These are phyloP conservation scores for Yarrowia sp. DNA, from an alignment of 805 yeast genomes.

Conservation along the genomic window DNA sequence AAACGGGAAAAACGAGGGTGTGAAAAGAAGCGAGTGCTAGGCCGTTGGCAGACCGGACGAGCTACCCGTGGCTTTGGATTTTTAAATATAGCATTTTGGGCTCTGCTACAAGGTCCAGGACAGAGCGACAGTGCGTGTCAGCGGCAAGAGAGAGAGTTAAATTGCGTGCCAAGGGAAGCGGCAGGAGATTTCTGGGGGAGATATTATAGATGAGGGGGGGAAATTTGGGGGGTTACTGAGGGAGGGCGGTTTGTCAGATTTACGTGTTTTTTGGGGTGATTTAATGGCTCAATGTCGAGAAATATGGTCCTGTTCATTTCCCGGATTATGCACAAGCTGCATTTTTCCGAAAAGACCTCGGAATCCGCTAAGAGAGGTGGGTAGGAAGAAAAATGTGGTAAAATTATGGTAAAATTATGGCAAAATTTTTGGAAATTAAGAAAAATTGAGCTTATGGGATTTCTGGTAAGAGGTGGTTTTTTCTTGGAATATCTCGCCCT, in stretches of 20 bases:
- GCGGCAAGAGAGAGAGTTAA: not conserved
- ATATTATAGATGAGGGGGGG: too few relatives aligned
- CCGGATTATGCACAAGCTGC: constrained; percentile 28
- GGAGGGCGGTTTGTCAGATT: too few relatives aligned
- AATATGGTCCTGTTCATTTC: not conserved
- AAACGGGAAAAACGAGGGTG: not conserved
- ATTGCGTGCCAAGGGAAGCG: not conserved
- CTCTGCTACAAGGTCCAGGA: not conserved
- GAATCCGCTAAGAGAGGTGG: not conserved
- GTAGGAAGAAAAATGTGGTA: too few relatives aligned
- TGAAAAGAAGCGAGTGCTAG: not conserved
- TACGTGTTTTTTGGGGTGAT: too few relatives aligned
- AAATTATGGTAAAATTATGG: too few relatives aligned
- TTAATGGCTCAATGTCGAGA: too few relatives aligned
- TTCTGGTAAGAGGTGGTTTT: too few relatives aligned
- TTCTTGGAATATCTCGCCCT: too few relatives aligned
- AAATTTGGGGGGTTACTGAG: too few relatives aligned
- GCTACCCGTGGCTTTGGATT: not conserved
- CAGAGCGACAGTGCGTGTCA: not conserved
- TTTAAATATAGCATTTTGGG: constrained; percentile 1
- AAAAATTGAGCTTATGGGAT: too few relatives aligned
- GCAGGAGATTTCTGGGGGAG: too few relatives aligned
- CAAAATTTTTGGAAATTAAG: too few relatives aligned
- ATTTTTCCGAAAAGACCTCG: constrained; percentile 26
- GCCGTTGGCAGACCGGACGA: not conserved